Percentiles rank a stretch among this genome's conserved stretches.
These are phyloP conservation scores for Phialemoniopsis sp. DNA, from an alignment of 2,329 filamentous ascomycete species.

Conservation along the genomic window DNA sequence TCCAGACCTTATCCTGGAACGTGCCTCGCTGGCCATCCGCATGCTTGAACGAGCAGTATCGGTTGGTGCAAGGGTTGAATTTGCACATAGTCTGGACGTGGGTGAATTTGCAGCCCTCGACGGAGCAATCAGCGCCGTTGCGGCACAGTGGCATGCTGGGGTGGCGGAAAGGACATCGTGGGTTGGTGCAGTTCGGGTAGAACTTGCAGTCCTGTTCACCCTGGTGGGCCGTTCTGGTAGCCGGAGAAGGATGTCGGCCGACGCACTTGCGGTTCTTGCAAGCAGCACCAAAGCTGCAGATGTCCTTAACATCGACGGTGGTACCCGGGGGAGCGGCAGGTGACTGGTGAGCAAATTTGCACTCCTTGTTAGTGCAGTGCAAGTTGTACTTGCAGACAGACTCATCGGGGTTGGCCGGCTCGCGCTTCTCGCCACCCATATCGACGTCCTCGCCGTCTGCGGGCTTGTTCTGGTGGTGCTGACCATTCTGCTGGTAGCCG, in stretches of 20 bases:
- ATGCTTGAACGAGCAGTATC: constrained; percentile 85
- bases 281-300: constrained; percentile 79
- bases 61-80: constrained; percentile 87
- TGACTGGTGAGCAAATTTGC: constrained; percentile 91
- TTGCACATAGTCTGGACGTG: constrained; percentile 83
- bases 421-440: constrained; percentile 42
- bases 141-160: constrained; percentile 82
- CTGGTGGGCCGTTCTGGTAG: constrained; percentile 73
- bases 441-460: constrained; percentile 27
- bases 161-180: constrained; percentile 83
- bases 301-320: constrained; percentile 73
- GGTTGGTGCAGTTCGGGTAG: constrained; percentile 87
- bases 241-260: constrained; percentile 87
- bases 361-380: constrained; percentile 82
- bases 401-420: constrained; percentile 54
- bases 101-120: constrained; percentile 81
- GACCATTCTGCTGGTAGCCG: constrained; percentile 36
- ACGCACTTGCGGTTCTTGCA: constrained; percentile 97
- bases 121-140: constrained; percentile 85
- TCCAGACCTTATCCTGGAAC: constrained; percentile 91
- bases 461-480: constrained; percentile 22
- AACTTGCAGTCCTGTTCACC: constrained; percentile 85
- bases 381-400: constrained; percentile 87
- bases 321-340: constrained; percentile 78
- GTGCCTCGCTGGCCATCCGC: constrained; percentile 83